Evolutionary conservation across 805 yeast species (phyloP), one percentile per base, ranked within the genome.

Genomic region (Metschnikowia arizonensis): DNA sequence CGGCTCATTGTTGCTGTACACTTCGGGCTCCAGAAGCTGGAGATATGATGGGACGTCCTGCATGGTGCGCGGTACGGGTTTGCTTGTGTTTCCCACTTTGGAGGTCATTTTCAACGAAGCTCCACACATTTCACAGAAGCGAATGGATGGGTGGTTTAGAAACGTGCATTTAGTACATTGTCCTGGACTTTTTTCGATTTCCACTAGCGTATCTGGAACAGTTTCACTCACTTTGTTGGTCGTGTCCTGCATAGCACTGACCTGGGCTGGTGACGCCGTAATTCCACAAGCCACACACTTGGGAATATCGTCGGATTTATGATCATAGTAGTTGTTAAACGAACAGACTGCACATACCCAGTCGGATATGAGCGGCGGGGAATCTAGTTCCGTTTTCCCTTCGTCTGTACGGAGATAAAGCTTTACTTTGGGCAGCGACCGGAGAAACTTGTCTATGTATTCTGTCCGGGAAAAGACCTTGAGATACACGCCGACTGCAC

Each of bases 281-380:
- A 71, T 61, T 9, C 76, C 76, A 56, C 76, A 72, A 6, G 72
- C 63, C 1, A 56, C 60, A 50, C 76, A 72, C 42, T 54, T 52
- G 7, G 73, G 72, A 19, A n/a, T 7, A n/a, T 12, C 18, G 15
- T 23, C 33, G 1, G 11, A 19, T 5, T 14, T 25, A 15, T 11
- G 35, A n/a, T 28, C 32, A n/a, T 60, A 37, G 36, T 57, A 63
- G 57, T 88, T 88, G 21, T 82, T 71, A 59, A 72, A 85, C n/a
- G 80, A 79, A 63, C 99, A 91, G 3, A 93, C 90, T n/a, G 85
- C 83, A 61, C 99, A 91, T 1, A 76, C 74, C 99, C 99, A 91
- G 25, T 73, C 67, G 14, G 60, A 48, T n/a, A 40, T 25, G 15
- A n/a, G 23, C 23, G 34, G 37, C n/a, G 11, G 33, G 3, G 35